These are phyloP conservation scores for Hypoxylon intermedium DNA, from an alignment of 495 filamentous ascomycete genomes.

Conservation along the genomic window DNA sequence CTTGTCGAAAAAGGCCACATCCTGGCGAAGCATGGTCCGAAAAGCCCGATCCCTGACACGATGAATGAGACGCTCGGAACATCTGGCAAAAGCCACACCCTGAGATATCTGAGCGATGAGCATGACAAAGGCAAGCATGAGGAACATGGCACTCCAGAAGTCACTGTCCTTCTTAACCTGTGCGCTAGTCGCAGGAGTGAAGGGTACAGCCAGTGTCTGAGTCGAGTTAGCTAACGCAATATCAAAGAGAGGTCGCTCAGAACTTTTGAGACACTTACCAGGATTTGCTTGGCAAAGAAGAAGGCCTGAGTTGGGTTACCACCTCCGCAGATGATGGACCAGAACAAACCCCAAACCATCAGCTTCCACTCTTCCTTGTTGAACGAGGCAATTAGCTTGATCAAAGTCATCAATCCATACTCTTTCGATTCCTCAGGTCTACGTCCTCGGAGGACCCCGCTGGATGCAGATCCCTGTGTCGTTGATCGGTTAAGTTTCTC, in stretches of 20 bases:
- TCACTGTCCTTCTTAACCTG: slow-evolving; percentile 69
- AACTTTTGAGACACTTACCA: slow-evolving; percentile 42
- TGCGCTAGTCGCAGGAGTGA: slow-evolving; percentile 44
- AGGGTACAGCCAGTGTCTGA: slow-evolving; percentile 45
- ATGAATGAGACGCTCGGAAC: slow-evolving; percentile 82
- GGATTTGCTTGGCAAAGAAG: slow-evolving; percentile 89
- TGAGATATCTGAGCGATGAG: slow-evolving; percentile 73
- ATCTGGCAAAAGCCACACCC: slow-evolving; percentile 80
- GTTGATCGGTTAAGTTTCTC: slow-evolving; percentile 65
- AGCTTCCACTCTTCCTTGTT: slow-evolving; percentile 75
- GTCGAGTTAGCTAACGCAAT: slow-evolving; percentile 27
- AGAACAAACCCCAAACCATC: slow-evolving; percentile 80
- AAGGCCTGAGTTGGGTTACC: slow-evolving; percentile 88
- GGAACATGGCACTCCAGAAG: slow-evolving; percentile 94
- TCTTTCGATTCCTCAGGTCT: slow-evolving; percentile 56
- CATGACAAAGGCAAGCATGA: slow-evolving; percentile 85
- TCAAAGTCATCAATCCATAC: slow-evolving; percentile 79
- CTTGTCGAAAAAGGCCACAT: slow-evolving; percentile 86
- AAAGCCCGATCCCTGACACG: slow-evolving; percentile 82
- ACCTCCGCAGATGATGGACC: slow-evolving; percentile 79
- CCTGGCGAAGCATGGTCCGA: slow-evolving; percentile 87
- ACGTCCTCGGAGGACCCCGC: slow-evolving; percentile 66
- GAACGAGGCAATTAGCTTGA: slow-evolving; percentile 83
- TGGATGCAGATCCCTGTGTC: slow-evolving; percentile 74
- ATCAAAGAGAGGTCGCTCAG: not conserved